Percentiles rank a stretch among this genome's conserved stretches.
Evolutionary conservation across 768 basidiomycete species (phyloP).

Genomic region (Hydnum rufescens): DNA sequence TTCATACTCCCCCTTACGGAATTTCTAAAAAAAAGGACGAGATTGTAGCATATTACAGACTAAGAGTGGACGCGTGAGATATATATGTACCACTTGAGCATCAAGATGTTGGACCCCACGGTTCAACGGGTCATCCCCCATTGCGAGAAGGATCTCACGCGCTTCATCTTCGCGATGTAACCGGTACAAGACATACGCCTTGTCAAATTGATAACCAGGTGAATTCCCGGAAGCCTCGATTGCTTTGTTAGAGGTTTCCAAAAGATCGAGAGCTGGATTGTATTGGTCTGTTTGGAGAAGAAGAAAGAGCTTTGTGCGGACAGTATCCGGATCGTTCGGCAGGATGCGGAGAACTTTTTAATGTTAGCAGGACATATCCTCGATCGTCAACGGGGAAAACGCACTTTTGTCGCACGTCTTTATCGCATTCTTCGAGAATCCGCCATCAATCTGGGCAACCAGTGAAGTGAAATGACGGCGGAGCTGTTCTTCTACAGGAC

Average conservation of each 20-base stretch:
- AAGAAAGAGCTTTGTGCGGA: slow-evolving; percentile 71
- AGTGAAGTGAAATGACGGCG: slow-evolving; percentile 58
- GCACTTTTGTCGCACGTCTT: slow-evolving; percentile 85
- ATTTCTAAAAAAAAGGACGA: slow-evolving; percentile 25
- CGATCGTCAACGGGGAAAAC: slow-evolving; percentile 15
- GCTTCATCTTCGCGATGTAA: slow-evolving; percentile 62
- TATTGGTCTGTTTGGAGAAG: slow-evolving; percentile 78
- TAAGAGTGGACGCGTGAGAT: too few relatives aligned
- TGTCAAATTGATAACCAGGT: slow-evolving; percentile 52
- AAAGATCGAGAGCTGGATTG: slow-evolving; percentile 40
- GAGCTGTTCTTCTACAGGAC: slow-evolving; percentile 20
- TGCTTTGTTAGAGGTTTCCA: slow-evolving; percentile 18
- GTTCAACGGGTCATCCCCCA: too few relatives aligned
- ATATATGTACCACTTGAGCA: slow-evolving; percentile 60
- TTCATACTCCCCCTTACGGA: slow-evolving; percentile 59
- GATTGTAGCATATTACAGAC: slow-evolving; percentile 5
- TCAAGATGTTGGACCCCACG: slow-evolving; percentile 61
- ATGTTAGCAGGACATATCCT: not conserved
- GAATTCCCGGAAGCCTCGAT: slow-evolving; percentile 1
- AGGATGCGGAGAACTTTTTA: slow-evolving; percentile 46
- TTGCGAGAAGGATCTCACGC: slow-evolving; percentile 28
- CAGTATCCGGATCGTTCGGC: slow-evolving; percentile 47
- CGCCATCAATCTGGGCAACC: slow-evolving; percentile 78
- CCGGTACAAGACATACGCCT: slow-evolving; percentile 69
- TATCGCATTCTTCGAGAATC: slow-evolving; percentile 65